A percentile compares a stretch with the other conserved stretches of the same genome.
These are phyloP conservation scores for Cladosporium sp. DNA, from an alignment of 2,329 filamentous ascomycete genomes.

Conservation along the genomic window DNA sequence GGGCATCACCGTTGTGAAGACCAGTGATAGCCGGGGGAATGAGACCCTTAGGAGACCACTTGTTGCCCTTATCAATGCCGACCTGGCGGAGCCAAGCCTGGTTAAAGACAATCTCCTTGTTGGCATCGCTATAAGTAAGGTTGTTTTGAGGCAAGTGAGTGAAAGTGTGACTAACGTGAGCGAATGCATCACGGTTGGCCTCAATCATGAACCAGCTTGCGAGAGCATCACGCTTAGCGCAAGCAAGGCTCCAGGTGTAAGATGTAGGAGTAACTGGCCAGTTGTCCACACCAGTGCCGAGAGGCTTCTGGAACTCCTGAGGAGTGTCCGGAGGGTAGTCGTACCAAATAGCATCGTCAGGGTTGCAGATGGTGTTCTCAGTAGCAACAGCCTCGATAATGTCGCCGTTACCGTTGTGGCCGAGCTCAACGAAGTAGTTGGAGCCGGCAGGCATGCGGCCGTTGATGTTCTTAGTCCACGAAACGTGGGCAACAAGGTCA, in stretches of 20 bases:
- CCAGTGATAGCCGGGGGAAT: slow-evolving; percentile 66
- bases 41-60: slow-evolving; percentile 56
- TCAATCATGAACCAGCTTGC: slow-evolving; percentile 55
- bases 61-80: slow-evolving; percentile 48
- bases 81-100: slow-evolving; percentile 58
- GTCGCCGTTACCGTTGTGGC: slow-evolving; percentile 57
- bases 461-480: slow-evolving; percentile 47
- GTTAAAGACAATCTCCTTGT: slow-evolving; percentile 62
- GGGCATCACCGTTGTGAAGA: slow-evolving; percentile 62
- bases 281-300: slow-evolving; percentile 40
- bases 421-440: slow-evolving; percentile 54
- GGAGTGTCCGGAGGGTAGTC: slow-evolving; percentile 43
- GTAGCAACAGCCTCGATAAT: slow-evolving; percentile 32
- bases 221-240: slow-evolving; percentile 53
- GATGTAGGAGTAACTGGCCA: slow-evolving; percentile 43
- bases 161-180: slow-evolving; percentile 64
- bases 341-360: slow-evolving; percentile 41
- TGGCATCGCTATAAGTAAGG: slow-evolving; percentile 58
- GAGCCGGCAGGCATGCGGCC: slow-evolving; percentile 54
- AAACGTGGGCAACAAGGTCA: slow-evolving; percentile 50
- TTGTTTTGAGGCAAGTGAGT: slow-evolving; percentile 61
- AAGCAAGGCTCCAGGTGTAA: slow-evolving; percentile 52
- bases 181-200: slow-evolving; percentile 55
- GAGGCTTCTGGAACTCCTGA: slow-evolving; percentile 49
- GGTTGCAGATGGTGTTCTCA: slow-evolving; percentile 31